Evolutionary conservation across 805 yeast species (phyloP), one percentile per base, ranked within the genome.

Genomic region (Saturnispora sanitii): DNA sequence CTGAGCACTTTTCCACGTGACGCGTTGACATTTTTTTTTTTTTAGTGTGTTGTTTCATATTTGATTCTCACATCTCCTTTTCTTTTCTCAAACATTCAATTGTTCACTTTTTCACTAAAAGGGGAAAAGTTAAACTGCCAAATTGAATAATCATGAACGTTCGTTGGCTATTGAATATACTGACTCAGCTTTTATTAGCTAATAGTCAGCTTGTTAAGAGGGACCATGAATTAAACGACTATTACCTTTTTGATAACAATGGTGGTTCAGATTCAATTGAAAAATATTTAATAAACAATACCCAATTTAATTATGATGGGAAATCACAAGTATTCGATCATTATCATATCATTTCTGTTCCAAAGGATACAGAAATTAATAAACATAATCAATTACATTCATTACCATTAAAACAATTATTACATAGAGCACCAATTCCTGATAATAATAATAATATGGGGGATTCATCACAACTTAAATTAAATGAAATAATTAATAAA

Each of bases 381-480:
- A 12, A 11, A 6, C 35, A 32, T 32, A 4, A 8, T 11, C 22
- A 32, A 79, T 7, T 63, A 80, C 82, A 78, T 50, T 55, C 67
- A 55, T 58, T 82, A 38, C 71, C 73, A 2, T 75, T 79, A 3
- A 72, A 68, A 50, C 56, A 49, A 43, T 62, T 85, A n/a, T 51
- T 58, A 4, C 75, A 70, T 52, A 66, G 94, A 53, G 55, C 70
- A 13, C 85, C 90, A 0, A 68, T 80, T 6, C 71, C 73, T 16
- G 22, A 19, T 9, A 18, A 46, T 7, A 67, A 67, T 1, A 27
- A 19, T 9, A 18, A 46, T 7, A 67, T 67, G 1, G 48, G 61
- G 6, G 87, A 77, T 52, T 75, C 82, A 1, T 68, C 79, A 9
- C 61, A 70, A 56, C 49, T 57, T 35, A 67, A 67, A 0, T 55